Evolutionary conservation across 1,284 basidiomycete genomes (phyloP), one percentile per base, ranked within the genome.

Genomic region (Cystobasidium sp.): DNA sequence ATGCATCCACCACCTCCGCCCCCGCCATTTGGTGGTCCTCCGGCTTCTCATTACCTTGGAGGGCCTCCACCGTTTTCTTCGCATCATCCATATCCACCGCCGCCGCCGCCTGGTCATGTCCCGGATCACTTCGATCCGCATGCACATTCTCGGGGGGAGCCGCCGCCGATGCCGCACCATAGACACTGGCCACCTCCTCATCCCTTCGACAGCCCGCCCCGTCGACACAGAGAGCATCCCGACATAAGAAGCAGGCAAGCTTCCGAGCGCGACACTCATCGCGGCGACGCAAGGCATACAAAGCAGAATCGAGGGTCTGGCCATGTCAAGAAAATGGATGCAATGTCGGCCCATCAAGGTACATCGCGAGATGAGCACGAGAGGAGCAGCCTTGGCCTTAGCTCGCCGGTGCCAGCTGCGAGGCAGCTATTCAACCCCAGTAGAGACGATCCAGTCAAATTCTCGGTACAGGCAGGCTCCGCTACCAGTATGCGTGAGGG

Each of bases 371-470:
- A 63, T 20, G 31, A 24, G 9, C 61, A 49, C 7, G 61, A 63
- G 3, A 37, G 22, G 6, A 44, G 43, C n/a, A 31, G 16, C 18
- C 10, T 46, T 9, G 31, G 44, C 10, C 18, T 63, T 14, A 44
- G 61, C 14, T 51, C 52, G 16, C 49, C 61, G 4, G 18, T 43
- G 7, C 64, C 49, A 14, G 43, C 39, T 83, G 52, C 83, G 39
- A 86, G 88, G 6, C 89, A 90, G 77, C 86, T 95, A 0, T 94
- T 93, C 75, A 92, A 94, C 80, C 90, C 89, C 75, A 85, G 90
- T 61, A 90, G 90, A 81, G 90, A 95, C 81, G 91, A 95, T 81
- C 91, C 93, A 0, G 88, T 93, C 55, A 87, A 89, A 7, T 94
- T 93, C 31, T 39, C 49, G 16, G n/a, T 14, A 41, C 82, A 85